Evolutionary conservation across 345 rosid species (phyloP).

Genomic region (Viola odorata): DNA sequence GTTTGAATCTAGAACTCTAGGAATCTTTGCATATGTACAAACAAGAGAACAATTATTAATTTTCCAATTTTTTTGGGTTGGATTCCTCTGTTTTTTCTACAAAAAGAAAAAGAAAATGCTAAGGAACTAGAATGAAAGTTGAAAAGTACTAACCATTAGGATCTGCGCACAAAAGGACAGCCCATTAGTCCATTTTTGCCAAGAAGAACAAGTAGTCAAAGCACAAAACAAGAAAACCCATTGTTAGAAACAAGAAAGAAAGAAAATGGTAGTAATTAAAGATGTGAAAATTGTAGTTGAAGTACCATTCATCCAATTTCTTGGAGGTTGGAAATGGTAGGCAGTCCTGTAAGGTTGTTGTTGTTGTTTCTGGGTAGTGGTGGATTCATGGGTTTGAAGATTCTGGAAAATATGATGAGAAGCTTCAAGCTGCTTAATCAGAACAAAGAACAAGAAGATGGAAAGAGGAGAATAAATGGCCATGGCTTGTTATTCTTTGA

Average conservation of each 20-base stretch:
- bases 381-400: conserved; percentile 22
- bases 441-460: conserved; percentile 28
- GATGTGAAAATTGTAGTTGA: background rate
- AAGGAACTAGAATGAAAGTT: background rate
- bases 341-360: conserved; percentile 59
- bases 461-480: conserved; percentile 11
- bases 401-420: conserved; percentile 38
- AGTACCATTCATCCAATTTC: conserved; percentile 78
- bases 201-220: background rate
- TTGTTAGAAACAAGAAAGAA: background rate
- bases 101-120: background rate
- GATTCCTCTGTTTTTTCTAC: no score
- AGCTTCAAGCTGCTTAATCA: conserved; percentile 40
- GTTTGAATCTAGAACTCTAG: no score
- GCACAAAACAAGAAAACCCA: conserved; percentile 6
- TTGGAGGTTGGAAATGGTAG: conserved; percentile 66
- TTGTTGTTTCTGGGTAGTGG: background rate
- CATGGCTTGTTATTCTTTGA: conserved; percentile 6
- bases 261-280: background rate
- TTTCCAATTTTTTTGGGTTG: no score
- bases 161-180: conserved; percentile 40
- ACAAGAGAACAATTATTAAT: no score
- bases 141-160: conserved; percentile 55
- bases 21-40: no score
- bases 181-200: conserved; percentile 17